Evolutionary conservation across 1,284 basidiomycete species (phyloP), one percentile per base, ranked within the genome.

Genomic region (Trametes polyzona): DNA sequence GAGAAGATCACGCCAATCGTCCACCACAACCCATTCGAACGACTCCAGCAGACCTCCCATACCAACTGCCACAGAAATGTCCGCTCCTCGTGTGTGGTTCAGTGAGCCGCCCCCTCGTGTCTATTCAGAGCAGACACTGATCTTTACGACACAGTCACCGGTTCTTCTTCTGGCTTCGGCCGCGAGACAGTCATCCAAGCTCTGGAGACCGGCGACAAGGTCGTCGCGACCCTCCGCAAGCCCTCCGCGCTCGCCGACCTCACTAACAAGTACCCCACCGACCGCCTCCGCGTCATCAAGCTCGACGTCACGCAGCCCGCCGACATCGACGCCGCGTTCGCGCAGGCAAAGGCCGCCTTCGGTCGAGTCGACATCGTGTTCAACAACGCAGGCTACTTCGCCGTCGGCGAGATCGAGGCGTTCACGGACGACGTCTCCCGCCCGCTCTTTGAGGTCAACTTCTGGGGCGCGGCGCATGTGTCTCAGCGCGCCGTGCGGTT

Each of bases 361-460:
- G 78, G 76, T 4, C 66, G 75, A 4, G 21, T 40, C 21, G 39
- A 40, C 39, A 17, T 40, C 21, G 39, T 40, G 21, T 40, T 40
- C 21, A 79, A 76, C 64, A 80, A 80, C 44, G 78, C 78, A 6
- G 74, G 70, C 2, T 60, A 52, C 41, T 54, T 50, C 9, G 47
- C 71, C 17, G 19, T 71, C 8, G 69, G 68, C 32, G 74, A 77
- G 59, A 63, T 61, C 39, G 67, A 68, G 57, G 67, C 60, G 8
- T 67, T 68, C 0, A 68, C 71, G 0, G 70, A 73, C 5, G 65
- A 68, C n/a, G 53, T 47, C 0, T 74, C 73, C 2, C 69, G 71
- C 2, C 55, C 44, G 11, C 29, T 74, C 58, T 76, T 78, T 55
- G 75, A 77, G 9, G 62, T 65, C 47, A 67, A 76, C 59, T 76